phyloP scores from a whole-genome alignment of 2,329 filamentous ascomycete species.

The Botrytis squamosa region DNA sequence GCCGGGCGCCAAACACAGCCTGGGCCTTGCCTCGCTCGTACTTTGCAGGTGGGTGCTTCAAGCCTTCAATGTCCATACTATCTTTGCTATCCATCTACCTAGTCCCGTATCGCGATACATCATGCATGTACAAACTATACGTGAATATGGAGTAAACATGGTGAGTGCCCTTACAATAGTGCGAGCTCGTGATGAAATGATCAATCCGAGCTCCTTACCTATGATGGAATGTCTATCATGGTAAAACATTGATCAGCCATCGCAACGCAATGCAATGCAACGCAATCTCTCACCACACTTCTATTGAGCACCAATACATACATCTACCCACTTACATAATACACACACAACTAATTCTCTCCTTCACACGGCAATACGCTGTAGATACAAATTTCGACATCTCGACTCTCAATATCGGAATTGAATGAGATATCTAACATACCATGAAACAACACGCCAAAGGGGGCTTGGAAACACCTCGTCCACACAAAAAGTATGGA shows the following conservation, averaged over 20 bases:
- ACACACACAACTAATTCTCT: too few relatives aligned
- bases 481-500: neutral
- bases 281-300: neutral
- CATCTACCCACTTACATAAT: too few relatives aligned
- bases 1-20: neutral
- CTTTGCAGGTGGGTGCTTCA: neutral
- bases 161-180: neutral
- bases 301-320: too few relatives aligned
- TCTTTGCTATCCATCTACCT: neutral
- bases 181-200: neutral
- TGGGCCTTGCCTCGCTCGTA: neutral
- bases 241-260: too few relatives aligned
- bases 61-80: neutral
- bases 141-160: neutral
- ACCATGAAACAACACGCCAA: neutral
- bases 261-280: too few relatives aligned
- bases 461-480: slow-evolving; percentile 1
- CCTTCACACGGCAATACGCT: neutral
- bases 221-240: too few relatives aligned
- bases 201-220: too few relatives aligned
- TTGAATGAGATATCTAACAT: too few relatives aligned
- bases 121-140: neutral
- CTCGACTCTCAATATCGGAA: neutral
- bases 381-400: neutral
- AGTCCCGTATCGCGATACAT: too few relatives aligned